phyloP scores from a whole-genome alignment of 441 rosid genomes.

The Croton setiger region DNA sequence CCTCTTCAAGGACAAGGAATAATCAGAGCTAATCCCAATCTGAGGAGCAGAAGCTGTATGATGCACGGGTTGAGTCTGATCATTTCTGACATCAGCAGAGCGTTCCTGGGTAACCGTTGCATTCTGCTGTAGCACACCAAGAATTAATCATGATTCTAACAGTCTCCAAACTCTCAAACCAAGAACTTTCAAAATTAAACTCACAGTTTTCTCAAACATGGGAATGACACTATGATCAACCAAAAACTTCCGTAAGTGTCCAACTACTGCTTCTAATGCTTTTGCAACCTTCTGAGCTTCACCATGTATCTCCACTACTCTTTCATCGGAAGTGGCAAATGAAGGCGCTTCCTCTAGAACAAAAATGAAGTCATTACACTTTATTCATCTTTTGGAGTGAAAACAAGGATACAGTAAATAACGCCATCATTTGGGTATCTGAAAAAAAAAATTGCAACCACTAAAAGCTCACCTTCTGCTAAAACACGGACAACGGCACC shows the following conservation, averaged over 20 bases:
- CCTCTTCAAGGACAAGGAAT: slow-evolving; percentile 43
- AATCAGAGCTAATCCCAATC: slow-evolving; percentile 32
- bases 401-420: no score
- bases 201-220: slow-evolving; percentile 47
- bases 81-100: no score
- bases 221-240: slow-evolving; percentile 55
- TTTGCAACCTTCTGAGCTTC: slow-evolving; percentile 41
- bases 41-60: slow-evolving; percentile 36
- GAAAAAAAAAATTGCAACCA: neutral
- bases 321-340: slow-evolving; percentile 45
- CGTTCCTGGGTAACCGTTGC: no score
- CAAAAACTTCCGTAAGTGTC: slow-evolving; percentile 52
- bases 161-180: no score
- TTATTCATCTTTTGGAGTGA: no score
- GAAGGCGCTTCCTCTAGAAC: slow-evolving; percentile 50
- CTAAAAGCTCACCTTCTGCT: slow-evolving; percentile 49
- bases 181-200: slow-evolving; percentile 16
- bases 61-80: no score
- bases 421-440: no score
- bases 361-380: no score
- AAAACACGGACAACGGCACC: slow-evolving; percentile 76
- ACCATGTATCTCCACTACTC: slow-evolving; percentile 48
- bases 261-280: slow-evolving; percentile 45
- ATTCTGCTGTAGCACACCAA: no score
- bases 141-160: no score